These are phyloP conservation scores for Perilla frutescens DNA, from an alignment of 257 asterid genomes.

Conservation along the genomic window DNA sequence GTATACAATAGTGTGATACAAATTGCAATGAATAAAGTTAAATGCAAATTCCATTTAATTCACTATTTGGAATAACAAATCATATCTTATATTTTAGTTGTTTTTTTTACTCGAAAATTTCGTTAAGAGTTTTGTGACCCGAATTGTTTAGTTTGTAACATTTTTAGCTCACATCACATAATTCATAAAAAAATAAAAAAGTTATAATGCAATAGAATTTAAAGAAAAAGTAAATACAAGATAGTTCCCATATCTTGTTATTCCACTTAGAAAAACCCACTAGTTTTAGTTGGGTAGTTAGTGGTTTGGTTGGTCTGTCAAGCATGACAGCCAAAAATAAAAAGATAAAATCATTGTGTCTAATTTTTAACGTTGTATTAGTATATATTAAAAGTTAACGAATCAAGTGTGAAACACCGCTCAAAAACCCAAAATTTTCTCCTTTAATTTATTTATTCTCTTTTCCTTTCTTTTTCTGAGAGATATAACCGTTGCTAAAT, in stretches of 20 bases:
- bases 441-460: not conserved
- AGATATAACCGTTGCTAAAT: constrained; percentile 41
- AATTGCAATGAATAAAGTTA: too few relatives aligned
- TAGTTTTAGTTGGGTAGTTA: constrained; percentile 21
- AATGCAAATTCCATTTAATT: too few relatives aligned
- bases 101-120: too few relatives aligned
- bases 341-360: constrained; percentile 42
- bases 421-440: constrained; percentile 13
- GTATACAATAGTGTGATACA: too few relatives aligned
- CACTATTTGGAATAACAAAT: too few relatives aligned
- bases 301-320: constrained; percentile 33
- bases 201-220: not conserved
- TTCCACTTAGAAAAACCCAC: not conserved
- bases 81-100: too few relatives aligned
- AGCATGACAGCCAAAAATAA: constrained; percentile 25
- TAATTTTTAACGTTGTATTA: constrained; percentile 32
- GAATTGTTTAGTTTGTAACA: too few relatives aligned
- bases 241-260: not conserved
- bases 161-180: too few relatives aligned
- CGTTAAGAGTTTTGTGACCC: too few relatives aligned
- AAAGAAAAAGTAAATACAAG: not conserved
- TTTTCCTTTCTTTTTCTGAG: not conserved
- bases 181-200: not conserved
- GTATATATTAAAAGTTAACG: not conserved
- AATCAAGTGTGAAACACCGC: constrained; percentile 33